These are phyloP conservation scores for Cladobotryum mycophilum DNA, from an alignment of 2,329 filamentous ascomycete species.

Conservation along the genomic window DNA sequence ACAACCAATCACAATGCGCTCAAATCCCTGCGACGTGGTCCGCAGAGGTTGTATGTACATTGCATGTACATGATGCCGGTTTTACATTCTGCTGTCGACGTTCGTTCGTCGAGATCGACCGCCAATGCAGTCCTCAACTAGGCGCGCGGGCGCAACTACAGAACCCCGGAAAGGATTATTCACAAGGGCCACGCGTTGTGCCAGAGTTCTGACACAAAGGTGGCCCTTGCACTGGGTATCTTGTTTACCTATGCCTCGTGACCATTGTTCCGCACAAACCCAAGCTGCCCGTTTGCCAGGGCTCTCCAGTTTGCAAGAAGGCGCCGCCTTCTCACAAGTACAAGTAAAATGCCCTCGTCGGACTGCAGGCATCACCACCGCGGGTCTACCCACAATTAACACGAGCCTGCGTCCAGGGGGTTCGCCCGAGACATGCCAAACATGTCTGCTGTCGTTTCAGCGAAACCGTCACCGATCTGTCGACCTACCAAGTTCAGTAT, in stretches of 20 bases:
- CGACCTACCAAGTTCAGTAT: neutral
- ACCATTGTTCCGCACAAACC: conserved; percentile 9
- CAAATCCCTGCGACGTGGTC: too few species aligned
- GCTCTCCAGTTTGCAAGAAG: neutral
- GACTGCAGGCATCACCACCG: neutral
- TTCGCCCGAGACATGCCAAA: conserved; percentile 1
- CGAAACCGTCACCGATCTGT: neutral
- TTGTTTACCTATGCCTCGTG: conserved; percentile 8
- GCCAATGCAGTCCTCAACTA: conserved; percentile 10
- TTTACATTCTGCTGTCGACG: neutral
- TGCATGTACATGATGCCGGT: too few species aligned
- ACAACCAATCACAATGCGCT: too few species aligned
- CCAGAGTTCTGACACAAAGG: conserved; percentile 4
- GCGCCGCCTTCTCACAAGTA: neutral
- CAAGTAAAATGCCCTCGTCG: neutral
- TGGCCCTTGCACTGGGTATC: conserved; percentile 6
- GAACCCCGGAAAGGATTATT: neutral
- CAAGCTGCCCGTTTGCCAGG: neutral
- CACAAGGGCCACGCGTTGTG: conserved; percentile 4
- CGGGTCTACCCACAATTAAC: neutral
- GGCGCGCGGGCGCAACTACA: conserved; percentile 6
- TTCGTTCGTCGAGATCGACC: conserved; percentile 9
- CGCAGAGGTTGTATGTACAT: too few species aligned
- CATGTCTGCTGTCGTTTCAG: neutral
- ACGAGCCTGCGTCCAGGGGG: neutral